Percentiles rank a stretch among this genome's conserved stretches.
These are phyloP conservation scores for Pleurotus citrinopileatus DNA, from an alignment of 768 basidiomycete species.

Conservation along the genomic window DNA sequence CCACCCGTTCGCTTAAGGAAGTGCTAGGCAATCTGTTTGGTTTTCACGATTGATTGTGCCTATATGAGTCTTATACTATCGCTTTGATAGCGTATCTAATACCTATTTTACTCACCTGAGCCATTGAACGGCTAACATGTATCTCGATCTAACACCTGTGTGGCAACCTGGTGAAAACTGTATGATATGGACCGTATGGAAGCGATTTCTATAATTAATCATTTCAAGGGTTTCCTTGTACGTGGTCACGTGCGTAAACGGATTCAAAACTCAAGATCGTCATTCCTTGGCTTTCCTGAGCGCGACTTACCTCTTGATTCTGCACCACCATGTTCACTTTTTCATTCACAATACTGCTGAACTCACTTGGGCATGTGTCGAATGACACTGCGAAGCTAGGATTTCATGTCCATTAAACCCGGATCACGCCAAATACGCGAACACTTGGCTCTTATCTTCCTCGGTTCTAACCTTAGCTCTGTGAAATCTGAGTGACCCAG, in stretches of 20 bases:
- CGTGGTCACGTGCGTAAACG: too few species aligned
- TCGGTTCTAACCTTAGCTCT: not conserved
- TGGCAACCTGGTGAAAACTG: too few species aligned
- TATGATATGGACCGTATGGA: too few species aligned
- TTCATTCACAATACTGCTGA: not conserved
- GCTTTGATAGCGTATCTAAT: not conserved
- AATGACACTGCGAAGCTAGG: not conserved
- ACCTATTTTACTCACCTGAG: not conserved
- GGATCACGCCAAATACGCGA: not conserved
- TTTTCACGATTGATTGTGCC: constrained; percentile 3
- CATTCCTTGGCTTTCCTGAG: too few species aligned
- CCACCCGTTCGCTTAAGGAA: constrained; percentile 8
- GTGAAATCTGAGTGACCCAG: constrained; percentile 5
- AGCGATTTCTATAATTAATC: too few species aligned
- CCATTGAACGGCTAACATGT: too few species aligned
- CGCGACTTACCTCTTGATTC: too few species aligned
- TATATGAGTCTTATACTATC: not conserved
- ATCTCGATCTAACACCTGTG: too few species aligned
- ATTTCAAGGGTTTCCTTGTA: too few species aligned
- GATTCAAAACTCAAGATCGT: too few species aligned
- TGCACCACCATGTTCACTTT: not conserved
- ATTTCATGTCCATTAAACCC: constrained; percentile 7
- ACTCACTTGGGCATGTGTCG: not conserved
- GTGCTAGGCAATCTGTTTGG: not conserved
- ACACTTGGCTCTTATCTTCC: not conserved